phyloP scores from a whole-genome alignment of 2,329 filamentous ascomycete genomes.

The Chalaropsis thielavioides region DNA sequence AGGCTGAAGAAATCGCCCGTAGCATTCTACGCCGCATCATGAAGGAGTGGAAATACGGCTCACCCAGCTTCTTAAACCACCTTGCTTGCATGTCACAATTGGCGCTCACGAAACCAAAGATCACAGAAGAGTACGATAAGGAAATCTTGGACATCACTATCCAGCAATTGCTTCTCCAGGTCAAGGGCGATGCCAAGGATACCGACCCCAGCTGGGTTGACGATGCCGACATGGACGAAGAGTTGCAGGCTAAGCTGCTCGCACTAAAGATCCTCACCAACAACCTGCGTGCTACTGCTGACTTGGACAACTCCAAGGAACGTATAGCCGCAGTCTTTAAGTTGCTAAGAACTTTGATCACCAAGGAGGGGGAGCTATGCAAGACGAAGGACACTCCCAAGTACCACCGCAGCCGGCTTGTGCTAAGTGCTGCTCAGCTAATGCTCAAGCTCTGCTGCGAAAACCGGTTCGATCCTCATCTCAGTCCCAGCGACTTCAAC shows the following conservation, averaged over 20 bases:
- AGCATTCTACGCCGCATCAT: conserved; percentile 66
- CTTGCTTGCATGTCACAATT: conserved; percentile 60
- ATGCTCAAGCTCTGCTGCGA: conserved; percentile 71
- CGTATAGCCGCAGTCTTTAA: conserved; percentile 57
- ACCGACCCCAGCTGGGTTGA: conserved; percentile 51
- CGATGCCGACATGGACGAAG: conserved; percentile 56
- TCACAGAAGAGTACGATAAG: conserved; percentile 59
- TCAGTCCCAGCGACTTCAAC: conserved; percentile 65
- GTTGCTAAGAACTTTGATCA: conserved; percentile 62
- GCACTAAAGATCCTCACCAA: conserved; percentile 80
- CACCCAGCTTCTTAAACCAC: conserved; percentile 60
- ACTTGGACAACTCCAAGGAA: conserved; percentile 34
- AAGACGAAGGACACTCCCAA: conserved; percentile 61
- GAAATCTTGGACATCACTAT: conserved; percentile 66
- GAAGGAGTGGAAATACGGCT: conserved; percentile 58
- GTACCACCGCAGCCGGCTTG: conserved; percentile 65
- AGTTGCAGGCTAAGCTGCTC: conserved; percentile 69
- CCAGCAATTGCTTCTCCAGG: conserved; percentile 56
- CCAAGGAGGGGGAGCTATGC: conserved; percentile 63
- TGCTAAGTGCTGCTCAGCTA: conserved; percentile 66
- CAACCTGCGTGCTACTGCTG: conserved; percentile 50
- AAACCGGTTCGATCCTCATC: conserved; percentile 59
- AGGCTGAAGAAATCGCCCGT: conserved; percentile 66
- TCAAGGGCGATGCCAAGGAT: conserved; percentile 42
- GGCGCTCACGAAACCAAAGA: conserved; percentile 56